Conservation (phyloP, 2,329 filamentous ascomycete species). For the Colletotrichum trifolii region DNA sequence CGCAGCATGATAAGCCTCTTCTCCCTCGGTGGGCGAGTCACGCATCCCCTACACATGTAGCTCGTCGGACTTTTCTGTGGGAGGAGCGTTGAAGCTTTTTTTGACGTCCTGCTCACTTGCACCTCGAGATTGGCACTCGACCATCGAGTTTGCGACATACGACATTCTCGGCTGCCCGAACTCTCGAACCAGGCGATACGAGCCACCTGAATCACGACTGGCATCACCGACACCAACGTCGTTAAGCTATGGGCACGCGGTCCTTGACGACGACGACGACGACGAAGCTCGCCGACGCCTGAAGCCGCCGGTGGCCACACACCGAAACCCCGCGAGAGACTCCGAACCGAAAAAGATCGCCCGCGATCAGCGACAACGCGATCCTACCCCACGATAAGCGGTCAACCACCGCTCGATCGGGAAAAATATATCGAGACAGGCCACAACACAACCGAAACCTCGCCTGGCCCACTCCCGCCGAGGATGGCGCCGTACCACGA, state of each 20-base stretch:
- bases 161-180: too few relatives aligned
- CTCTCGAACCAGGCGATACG: too few relatives aligned
- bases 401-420: background rate
- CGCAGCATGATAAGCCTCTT: conserved; percentile 36
- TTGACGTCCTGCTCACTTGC: too few relatives aligned
- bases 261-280: conserved; percentile 1
- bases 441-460: too few relatives aligned
- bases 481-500: conserved; percentile 50
- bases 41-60: conserved; percentile 24
- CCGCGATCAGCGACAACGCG: background rate
- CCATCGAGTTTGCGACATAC: too few relatives aligned
- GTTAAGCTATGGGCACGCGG: conserved; percentile 28
- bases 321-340: too few relatives aligned
- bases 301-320: too few relatives aligned
- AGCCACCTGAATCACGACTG: background rate
- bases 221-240: background rate
- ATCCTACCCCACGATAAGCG: conserved; percentile 1
- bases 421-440: too few relatives aligned
- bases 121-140: too few relatives aligned
- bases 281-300: background rate
- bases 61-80: conserved; percentile 5
- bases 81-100: background rate
- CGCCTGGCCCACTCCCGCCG: background rate
- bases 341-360: background rate
- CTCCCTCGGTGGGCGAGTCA: conserved; percentile 17